Base-by-base conservation (phyloP, 1,284 basidiomycete genomes). In the Filobasidium uniguttulatum region DNA sequence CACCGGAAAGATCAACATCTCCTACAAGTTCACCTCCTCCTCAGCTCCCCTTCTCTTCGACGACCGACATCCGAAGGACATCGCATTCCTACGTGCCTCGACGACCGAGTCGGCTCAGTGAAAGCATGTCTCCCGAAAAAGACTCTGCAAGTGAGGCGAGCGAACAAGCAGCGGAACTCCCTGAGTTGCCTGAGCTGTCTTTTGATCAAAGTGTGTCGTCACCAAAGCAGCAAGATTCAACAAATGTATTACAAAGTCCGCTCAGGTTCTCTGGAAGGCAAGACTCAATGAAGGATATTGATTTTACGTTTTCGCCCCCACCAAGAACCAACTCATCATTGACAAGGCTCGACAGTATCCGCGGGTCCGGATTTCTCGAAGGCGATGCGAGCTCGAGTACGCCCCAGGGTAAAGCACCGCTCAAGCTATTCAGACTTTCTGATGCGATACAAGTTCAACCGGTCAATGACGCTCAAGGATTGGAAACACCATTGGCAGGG, bases 91-190 rank as follows among this genome's bases (percentile, higher is more conserved):
- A 68, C 52, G 66, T 67, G 1, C 68, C 68, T 2, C 52, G 52
- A 2, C 59, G 63, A 33, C 68, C 68, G 1, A 65, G 63, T 8
- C 56, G 68, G 3, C 55, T 70, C 2, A 65, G 66, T 57, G 68
- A 68, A 53, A 64, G 61, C 19, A 60, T 68, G 31, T 68, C 68
- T 1, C 68, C 68, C 30, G 46, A 31, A 9, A 56, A 58, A 37
- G 53, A 44, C 34, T 57, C n/a, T n/a, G n/a, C n/a, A n/a, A n/a
- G n/a, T n/a, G n/a, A n/a, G n/a, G n/a, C n/a, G n/a, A n/a, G n/a
- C n/a, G n/a, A n/a, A n/a, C n/a, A n/a, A n/a, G n/a, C n/a, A n/a
- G n/a, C n/a, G n/a, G n/a, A n/a, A n/a, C n/a, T n/a, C n/a, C n/a
- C n/a, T n/a, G n/a, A n/a, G n/a, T n/a, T n/a, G n/a, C n/a, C n/a